phyloP scores from a whole-genome alignment of 805 yeast species.

The Candida arabinofermentans region DNA sequence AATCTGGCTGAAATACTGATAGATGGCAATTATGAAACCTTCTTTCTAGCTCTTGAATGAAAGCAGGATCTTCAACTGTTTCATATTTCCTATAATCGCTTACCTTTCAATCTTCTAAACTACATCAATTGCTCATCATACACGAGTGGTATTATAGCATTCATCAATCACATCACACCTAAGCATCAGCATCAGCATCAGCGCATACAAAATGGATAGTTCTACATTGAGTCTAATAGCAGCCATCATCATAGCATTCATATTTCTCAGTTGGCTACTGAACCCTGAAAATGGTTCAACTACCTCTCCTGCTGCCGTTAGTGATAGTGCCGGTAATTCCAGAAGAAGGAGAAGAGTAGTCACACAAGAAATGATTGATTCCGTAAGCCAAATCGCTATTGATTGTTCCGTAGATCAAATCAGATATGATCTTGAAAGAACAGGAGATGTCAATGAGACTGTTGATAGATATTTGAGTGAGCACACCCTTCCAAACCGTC shows the following conservation, averaged over 20 bases:
- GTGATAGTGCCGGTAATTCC: neutral
- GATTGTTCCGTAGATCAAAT: constrained; percentile 65
- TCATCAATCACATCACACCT: neutral
- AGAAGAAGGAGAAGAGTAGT: constrained; percentile 30
- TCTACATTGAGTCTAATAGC: constrained; percentile 50
- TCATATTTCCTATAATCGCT: too few relatives aligned
- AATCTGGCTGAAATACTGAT: too few relatives aligned
- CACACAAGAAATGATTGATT: constrained; percentile 73
- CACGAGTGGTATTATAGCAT: too few relatives aligned
- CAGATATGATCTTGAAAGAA: constrained; percentile 62
- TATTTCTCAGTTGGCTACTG: constrained; percentile 64
- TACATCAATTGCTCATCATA: too few relatives aligned
- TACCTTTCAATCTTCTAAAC: too few relatives aligned
- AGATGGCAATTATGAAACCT: too few relatives aligned
- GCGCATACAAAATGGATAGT: constrained; percentile 10
- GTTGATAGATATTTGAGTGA: constrained; percentile 65
- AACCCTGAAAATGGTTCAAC: constrained; percentile 41
- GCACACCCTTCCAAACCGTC: constrained; percentile 47
- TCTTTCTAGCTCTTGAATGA: too few relatives aligned
- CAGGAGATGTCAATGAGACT: constrained; percentile 80
- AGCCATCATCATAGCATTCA: constrained; percentile 47
- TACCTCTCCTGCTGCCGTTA: neutral
- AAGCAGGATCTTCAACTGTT: too few relatives aligned
- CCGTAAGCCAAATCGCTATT: constrained; percentile 83
- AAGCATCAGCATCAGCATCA: neutral